Conservation (phyloP, 2,329 filamentous ascomycete genomes). For the Pezicula radicicola region DNA sequence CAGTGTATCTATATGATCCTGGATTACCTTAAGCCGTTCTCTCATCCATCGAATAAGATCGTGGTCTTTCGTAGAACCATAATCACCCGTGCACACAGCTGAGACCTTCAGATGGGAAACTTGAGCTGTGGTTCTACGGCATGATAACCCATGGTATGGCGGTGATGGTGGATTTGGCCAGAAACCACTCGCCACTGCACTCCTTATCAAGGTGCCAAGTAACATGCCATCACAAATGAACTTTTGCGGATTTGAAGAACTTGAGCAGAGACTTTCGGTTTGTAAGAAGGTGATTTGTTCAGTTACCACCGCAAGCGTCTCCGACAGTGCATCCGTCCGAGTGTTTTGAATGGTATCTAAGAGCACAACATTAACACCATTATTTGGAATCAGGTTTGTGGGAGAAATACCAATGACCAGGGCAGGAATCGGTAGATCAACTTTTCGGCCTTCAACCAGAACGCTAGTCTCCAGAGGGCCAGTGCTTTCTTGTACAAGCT, state of each 20-base stretch:
- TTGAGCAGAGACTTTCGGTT: background rate
- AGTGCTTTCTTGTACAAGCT: background rate
- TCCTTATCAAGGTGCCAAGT: background rate
- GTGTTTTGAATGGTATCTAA: background rate
- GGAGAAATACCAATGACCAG: background rate
- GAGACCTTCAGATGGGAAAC: background rate
- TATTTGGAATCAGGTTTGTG: background rate
- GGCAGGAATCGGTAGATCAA: background rate
- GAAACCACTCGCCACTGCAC: background rate
- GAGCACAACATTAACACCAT: background rate
- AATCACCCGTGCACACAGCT: background rate
- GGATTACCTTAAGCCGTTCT: too few species aligned
- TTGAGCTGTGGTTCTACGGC: background rate
- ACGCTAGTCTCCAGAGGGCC: background rate
- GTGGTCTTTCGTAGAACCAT: too few species aligned
- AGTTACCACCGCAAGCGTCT: background rate
- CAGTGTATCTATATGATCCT: too few species aligned
- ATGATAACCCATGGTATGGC: background rate
- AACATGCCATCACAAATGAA: background rate
- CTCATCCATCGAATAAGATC: too few species aligned
- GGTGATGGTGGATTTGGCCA: background rate
- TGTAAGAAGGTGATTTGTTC: background rate
- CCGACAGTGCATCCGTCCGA: background rate
- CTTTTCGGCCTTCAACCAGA: background rate
- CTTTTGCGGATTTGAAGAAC: background rate